Percentiles rank a stretch among this genome's conserved stretches.
phyloP scores from a whole-genome alignment of 1,139 yeast genomes.

The Schizosaccharomyces versatilis region DNA sequence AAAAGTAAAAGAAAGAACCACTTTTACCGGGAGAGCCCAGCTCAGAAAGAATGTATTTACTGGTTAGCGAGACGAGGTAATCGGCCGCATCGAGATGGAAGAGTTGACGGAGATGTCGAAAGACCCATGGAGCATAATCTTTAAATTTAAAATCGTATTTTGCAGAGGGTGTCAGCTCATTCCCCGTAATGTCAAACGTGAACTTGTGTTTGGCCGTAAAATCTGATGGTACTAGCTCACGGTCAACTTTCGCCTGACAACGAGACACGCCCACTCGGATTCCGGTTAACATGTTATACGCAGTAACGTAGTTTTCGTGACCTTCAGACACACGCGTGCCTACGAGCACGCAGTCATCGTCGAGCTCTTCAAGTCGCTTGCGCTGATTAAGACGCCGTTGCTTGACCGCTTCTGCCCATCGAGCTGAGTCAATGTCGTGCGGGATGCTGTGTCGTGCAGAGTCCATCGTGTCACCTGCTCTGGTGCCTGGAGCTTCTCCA shows the following conservation, averaged over 20 bases:
- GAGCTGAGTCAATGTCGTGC: constrained; percentile 5
- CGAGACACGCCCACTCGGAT: constrained; percentile 68
- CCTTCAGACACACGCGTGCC: constrained; percentile 80
- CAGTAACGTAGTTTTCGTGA: constrained; percentile 79
- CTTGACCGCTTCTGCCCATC: constrained; percentile 10
- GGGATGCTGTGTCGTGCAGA: not conserved
- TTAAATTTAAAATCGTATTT: constrained; percentile 91
- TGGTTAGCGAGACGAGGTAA: constrained; percentile 74
- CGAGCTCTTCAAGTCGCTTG: constrained; percentile 28
- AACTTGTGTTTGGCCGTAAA: constrained; percentile 53
- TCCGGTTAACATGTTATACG: constrained; percentile 93
- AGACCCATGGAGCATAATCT: constrained; percentile 88
- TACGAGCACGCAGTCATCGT: constrained; percentile 35
- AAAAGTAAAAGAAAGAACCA: constrained; percentile 87
- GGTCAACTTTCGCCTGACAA: constrained; percentile 61
- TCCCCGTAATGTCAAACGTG: constrained; percentile 72
- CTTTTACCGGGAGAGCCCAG: constrained; percentile 92
- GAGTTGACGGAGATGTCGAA: constrained; percentile 53
- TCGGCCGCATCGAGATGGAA: constrained; percentile 92
- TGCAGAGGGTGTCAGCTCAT: constrained; percentile 75
- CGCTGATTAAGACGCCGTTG: constrained; percentile 23
- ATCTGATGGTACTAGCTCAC: constrained; percentile 46
- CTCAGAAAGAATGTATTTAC: constrained; percentile 78
- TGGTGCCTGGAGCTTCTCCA: not conserved
- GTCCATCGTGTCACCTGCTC: not conserved